phyloP scores from a whole-genome alignment of 768 basidiomycete genomes.

The Collybia sp. region DNA sequence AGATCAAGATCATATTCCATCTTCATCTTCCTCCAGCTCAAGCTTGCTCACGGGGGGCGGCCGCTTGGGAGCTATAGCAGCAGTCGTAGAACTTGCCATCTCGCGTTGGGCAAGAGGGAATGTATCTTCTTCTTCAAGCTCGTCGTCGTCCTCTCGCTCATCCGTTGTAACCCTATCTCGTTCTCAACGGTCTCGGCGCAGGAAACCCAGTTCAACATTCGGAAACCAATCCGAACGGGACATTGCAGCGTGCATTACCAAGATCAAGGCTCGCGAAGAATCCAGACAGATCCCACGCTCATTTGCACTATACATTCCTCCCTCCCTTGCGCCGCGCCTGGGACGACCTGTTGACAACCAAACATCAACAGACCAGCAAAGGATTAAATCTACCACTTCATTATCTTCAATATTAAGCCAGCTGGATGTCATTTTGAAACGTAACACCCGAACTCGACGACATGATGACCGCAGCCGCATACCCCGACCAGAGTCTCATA shows the following conservation, averaged over 20 bases:
- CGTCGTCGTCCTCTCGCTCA: constrained; percentile 41
- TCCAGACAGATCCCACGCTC: constrained; percentile 54
- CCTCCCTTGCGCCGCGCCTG: constrained; percentile 14
- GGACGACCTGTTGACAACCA: constrained; percentile 1
- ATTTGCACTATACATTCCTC: constrained; percentile 64
- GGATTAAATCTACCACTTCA: constrained; percentile 39
- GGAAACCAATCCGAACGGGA: constrained; percentile 55
- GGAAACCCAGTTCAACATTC: constrained; percentile 42
- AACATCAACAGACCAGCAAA: constrained; percentile 10
- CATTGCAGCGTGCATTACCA: constrained; percentile 53
- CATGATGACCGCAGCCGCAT: constrained; percentile 17
- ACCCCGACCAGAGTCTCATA: constrained; percentile 14
- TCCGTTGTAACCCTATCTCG: constrained; percentile 30
- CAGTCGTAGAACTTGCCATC: constrained; percentile 67
- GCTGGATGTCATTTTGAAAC: constrained; percentile 45
- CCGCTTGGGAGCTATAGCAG: constrained; percentile 47
- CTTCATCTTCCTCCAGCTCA: constrained; percentile 36
- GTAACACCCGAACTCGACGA: constrained; percentile 26
- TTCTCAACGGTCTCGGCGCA: constrained; percentile 34
- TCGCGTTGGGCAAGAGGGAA: constrained; percentile 64
- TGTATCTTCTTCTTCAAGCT: constrained; percentile 30
- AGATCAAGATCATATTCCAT: constrained; percentile 17
- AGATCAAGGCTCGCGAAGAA: constrained; percentile 58
- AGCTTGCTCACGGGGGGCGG: constrained; percentile 32
- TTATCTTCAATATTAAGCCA: constrained; percentile 42